phyloP scores from a whole-genome alignment of 2,329 filamentous ascomycete genomes.

The Plectosphaerella sp. region DNA sequence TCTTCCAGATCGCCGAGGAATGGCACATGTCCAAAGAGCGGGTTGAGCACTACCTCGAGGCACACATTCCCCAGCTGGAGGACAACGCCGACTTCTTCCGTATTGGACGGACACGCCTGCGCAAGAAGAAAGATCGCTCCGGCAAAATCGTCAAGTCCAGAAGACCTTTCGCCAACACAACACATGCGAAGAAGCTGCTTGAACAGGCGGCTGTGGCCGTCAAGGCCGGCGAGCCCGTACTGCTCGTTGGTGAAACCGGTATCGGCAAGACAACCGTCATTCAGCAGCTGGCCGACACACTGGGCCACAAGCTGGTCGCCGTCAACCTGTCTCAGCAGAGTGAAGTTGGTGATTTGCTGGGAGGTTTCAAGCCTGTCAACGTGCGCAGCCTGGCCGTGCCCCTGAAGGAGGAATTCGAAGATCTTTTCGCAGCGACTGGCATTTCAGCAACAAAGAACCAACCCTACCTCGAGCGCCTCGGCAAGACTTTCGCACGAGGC shows the following conservation, averaged over 20 bases:
- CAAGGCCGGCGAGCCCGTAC: slow-evolving; percentile 77
- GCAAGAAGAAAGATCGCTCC: slow-evolving; percentile 48
- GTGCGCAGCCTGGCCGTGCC: slow-evolving; percentile 83
- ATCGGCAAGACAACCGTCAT: slow-evolving; percentile 97
- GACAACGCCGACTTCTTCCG: slow-evolving; percentile 53
- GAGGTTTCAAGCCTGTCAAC: slow-evolving; percentile 95
- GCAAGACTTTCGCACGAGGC: slow-evolving; percentile 72
- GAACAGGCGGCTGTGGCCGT: slow-evolving; percentile 86
- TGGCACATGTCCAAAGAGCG: slow-evolving; percentile 83
- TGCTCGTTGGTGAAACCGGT: slow-evolving; percentile 97
- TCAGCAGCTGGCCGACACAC: slow-evolving; percentile 79
- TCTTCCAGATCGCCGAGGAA: slow-evolving; percentile 73
- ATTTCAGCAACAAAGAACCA: slow-evolving; percentile 87
- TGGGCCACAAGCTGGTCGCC: slow-evolving; percentile 83
- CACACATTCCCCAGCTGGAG: slow-evolving; percentile 67
- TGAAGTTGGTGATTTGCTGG: slow-evolving; percentile 91
- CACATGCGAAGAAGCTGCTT: slow-evolving; percentile 75
- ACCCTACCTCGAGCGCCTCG: slow-evolving; percentile 76
- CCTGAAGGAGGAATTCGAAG: slow-evolving; percentile 88
- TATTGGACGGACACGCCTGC: slow-evolving; percentile 63
- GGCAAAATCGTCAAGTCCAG: slow-evolving; percentile 46
- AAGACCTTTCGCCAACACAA: slow-evolving; percentile 81
- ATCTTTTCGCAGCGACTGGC: slow-evolving; percentile 76
- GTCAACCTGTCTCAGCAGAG: slow-evolving; percentile 98
- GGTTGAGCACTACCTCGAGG: slow-evolving; percentile 70